Percentiles rank a stretch among this genome's conserved stretches.
Conservation (phyloP, 108 stramenopile genomes). For the Chaetoceros tenuissimus region DNA sequence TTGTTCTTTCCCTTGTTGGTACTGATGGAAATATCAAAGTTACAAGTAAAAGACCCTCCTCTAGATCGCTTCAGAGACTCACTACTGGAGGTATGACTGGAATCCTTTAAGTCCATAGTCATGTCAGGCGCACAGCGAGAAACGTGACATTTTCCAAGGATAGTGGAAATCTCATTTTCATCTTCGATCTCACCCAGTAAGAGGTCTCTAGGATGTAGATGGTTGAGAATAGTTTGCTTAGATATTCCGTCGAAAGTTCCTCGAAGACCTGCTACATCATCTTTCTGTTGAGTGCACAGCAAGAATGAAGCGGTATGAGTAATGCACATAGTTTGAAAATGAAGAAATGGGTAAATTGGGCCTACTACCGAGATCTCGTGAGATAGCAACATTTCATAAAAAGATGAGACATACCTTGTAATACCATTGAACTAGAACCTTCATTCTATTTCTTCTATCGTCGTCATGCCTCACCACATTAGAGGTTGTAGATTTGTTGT, state of each 20-base stretch:
- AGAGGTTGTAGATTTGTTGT: constrained; percentile 11
- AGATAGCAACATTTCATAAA: too few species aligned
- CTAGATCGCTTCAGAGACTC: background rate
- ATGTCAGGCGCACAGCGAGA: constrained; percentile 18
- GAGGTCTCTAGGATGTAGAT: constrained; percentile 39
- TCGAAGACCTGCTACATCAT: constrained; percentile 41
- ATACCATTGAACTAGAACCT: constrained; percentile 22
- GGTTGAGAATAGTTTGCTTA: constrained; percentile 13
- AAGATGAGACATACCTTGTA: constrained; percentile 2
- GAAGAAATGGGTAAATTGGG: too few species aligned
- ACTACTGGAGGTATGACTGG: background rate
- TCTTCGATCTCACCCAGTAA: constrained; percentile 53
- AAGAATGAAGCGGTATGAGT: too few species aligned
- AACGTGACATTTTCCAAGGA: constrained; percentile 40
- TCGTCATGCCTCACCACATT: background rate
- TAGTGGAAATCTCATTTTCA: constrained; percentile 47
- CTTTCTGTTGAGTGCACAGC: constrained; percentile 33
- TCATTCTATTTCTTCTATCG: constrained; percentile 4
- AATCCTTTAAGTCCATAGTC: background rate
- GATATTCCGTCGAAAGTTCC: constrained; percentile 27
- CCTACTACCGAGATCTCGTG: too few species aligned
- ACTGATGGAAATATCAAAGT: background rate
- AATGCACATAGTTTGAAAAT: too few species aligned
- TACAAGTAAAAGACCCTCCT: background rate
- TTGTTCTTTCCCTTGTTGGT: background rate